phyloP scores from a whole-genome alignment of 2,329 filamentous ascomycete species.

The Epicoccum sorghinum region DNA sequence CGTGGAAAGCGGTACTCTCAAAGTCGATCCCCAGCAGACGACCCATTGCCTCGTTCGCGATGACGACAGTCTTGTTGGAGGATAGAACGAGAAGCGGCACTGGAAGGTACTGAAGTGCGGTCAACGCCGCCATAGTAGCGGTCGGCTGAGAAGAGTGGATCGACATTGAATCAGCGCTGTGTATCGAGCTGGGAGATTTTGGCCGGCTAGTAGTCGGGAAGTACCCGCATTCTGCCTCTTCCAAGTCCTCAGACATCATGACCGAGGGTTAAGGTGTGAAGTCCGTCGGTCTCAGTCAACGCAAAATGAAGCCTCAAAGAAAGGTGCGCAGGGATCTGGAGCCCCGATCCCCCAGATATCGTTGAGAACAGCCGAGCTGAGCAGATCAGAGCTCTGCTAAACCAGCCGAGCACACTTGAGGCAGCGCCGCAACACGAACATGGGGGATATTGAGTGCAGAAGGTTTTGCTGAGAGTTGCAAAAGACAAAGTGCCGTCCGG shows the following conservation, averaged over 20 bases:
- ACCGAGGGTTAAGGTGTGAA: conserved; percentile 7
- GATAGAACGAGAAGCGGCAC: conserved; percentile 74
- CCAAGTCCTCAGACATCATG: conserved; percentile 31
- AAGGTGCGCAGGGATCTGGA: not conserved
- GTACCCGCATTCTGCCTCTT: conserved; percentile 33
- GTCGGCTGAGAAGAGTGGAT: conserved; percentile 38
- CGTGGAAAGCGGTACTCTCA: conserved; percentile 48
- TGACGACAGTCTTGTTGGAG: conserved; percentile 69
- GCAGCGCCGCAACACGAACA: conserved; percentile 7
- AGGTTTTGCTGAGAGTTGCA: not conserved
- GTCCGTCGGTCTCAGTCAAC: not conserved
- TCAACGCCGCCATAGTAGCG: conserved; percentile 40
- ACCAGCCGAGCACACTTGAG: conserved; percentile 10
- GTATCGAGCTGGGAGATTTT: conserved; percentile 38
- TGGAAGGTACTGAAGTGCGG: conserved; percentile 74
- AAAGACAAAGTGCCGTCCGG: not conserved
- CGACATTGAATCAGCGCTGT: conserved; percentile 39
- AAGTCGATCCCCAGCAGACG: conserved; percentile 67
- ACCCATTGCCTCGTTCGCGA: conserved; percentile 79
- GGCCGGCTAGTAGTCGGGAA: conserved; percentile 34
- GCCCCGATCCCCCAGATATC: conserved; percentile 1
- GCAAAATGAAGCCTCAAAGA: not conserved
- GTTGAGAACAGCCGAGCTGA: not conserved
- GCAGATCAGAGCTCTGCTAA: conserved; percentile 14
- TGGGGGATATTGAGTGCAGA: conserved; percentile 8